phyloP scores from a whole-genome alignment of 768 basidiomycete species.

The Coprinopsis sp. region DNA sequence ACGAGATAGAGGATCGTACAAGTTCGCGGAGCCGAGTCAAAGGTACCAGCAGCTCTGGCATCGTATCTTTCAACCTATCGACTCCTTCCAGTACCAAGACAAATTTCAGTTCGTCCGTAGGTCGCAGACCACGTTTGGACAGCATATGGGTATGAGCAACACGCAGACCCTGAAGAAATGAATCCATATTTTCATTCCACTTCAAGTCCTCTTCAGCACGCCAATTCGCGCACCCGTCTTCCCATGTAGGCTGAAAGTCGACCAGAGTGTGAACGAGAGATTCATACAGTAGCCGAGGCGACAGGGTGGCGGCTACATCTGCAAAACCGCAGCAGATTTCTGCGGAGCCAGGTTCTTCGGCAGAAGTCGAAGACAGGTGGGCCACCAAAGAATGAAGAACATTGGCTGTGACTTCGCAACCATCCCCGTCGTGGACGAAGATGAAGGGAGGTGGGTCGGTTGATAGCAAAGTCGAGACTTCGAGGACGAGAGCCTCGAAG shows the following conservation, averaged over 20 bases:
- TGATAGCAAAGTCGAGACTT: constrained; percentile 34
- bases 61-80: constrained; percentile 56
- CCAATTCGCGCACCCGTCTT: constrained; percentile 61
- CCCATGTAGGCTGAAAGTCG: constrained; percentile 53
- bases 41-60: constrained; percentile 67
- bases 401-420: constrained; percentile 40
- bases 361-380: constrained; percentile 14
- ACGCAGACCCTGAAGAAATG: constrained; percentile 64
- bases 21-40: constrained; percentile 67
- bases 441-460: constrained; percentile 58
- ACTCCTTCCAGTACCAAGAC: constrained; percentile 65
- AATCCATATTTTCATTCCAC: constrained; percentile 64
- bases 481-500: constrained; percentile 25
- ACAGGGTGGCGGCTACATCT: constrained; percentile 58
- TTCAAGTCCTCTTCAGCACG: constrained; percentile 31
- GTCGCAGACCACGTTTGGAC: constrained; percentile 7
- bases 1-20: constrained; percentile 30
- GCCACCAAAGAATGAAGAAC: constrained; percentile 38
- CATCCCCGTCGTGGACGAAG: constrained; percentile 56
- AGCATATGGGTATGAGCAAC: constrained; percentile 29
- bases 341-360: constrained; percentile 10
- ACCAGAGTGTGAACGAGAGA: constrained; percentile 58
- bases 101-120: constrained; percentile 32
- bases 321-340: constrained; percentile 40
- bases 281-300: constrained; percentile 61